These are phyloP conservation scores for Leccinum variicolor DNA, from an alignment of 768 basidiomycete species.

Conservation along the genomic window DNA sequence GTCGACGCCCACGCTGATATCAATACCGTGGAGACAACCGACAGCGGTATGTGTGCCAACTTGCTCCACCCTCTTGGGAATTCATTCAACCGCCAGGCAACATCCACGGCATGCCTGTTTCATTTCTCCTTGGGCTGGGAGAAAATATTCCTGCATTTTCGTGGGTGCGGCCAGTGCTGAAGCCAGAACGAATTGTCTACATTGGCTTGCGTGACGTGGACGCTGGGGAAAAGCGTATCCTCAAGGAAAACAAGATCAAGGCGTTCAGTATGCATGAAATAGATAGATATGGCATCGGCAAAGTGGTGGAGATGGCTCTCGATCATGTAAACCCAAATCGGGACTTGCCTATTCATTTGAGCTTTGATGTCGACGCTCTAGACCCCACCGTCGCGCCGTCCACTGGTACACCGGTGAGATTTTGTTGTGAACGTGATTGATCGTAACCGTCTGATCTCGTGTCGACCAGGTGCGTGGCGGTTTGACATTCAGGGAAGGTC, in stretches of 20 bases:
- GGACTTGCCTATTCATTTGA: slow-evolving; percentile 86
- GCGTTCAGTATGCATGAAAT: slow-evolving; percentile 92
- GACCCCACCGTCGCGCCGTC: slow-evolving; percentile 97
- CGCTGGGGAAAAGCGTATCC: slow-evolving; percentile 79
- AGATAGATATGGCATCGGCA: slow-evolving; percentile 85
- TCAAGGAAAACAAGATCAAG: slow-evolving; percentile 77
- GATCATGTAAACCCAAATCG: slow-evolving; percentile 88
- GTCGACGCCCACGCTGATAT: slow-evolving; percentile 97
- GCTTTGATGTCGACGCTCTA: slow-evolving; percentile 94
- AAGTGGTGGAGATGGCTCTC: slow-evolving; percentile 94
- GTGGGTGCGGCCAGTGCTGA: slow-evolving; percentile 66
- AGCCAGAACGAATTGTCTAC: slow-evolving; percentile 82
- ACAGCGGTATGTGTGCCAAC: slow-evolving; percentile 47
- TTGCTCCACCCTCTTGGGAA: neutral
- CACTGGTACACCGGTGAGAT: slow-evolving; percentile 81
- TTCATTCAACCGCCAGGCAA: slow-evolving; percentile 54
- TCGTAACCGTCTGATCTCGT: neutral
- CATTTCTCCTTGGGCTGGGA: slow-evolving; percentile 72
- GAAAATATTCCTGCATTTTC: slow-evolving; percentile 40
- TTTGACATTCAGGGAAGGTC: slow-evolving; percentile 95
- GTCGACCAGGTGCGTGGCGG: slow-evolving; percentile 78
- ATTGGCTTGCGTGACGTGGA: slow-evolving; percentile 96
- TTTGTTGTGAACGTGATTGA: neutral
- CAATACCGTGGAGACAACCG: slow-evolving; percentile 84
- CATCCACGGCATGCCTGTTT: slow-evolving; percentile 97